These are phyloP conservation scores for Mikania micrantha DNA, from an alignment of 129 eudicot genomes.

Conservation along the genomic window DNA sequence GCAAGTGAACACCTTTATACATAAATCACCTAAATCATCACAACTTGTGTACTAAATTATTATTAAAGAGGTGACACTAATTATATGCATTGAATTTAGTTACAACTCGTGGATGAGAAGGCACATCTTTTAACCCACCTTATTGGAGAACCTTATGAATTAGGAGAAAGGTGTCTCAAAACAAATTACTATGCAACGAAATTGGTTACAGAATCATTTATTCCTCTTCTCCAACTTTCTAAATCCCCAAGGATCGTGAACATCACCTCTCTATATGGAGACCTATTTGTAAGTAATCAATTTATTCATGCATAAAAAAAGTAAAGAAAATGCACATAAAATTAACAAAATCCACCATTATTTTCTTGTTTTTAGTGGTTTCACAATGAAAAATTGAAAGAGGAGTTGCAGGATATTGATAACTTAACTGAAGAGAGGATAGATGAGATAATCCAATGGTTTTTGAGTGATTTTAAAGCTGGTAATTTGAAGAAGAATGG, in stretches of 20 bases:
- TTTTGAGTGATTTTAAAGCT: slow-evolving; percentile 1
- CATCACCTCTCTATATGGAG: not conserved
- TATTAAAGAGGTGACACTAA: too few relatives aligned
- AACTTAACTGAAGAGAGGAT: not conserved
- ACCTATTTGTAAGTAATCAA: slow-evolving; percentile 8
- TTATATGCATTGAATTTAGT: not conserved
- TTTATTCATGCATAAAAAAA: not conserved
- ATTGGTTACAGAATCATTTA: not conserved
- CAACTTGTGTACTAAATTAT: too few relatives aligned
- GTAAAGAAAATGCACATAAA: not conserved
- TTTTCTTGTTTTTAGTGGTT: slow-evolving; percentile 6
- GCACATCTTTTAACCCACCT: not conserved
- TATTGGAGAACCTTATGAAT: not conserved
- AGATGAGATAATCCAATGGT: not conserved
- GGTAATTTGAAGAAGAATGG: slow-evolving; percentile 4
- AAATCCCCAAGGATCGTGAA: slow-evolving; percentile 11
- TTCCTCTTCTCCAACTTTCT: slow-evolving; percentile 13
- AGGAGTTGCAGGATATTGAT: slow-evolving; percentile 3
- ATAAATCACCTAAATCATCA: not conserved
- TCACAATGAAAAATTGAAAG: slow-evolving; percentile 12
- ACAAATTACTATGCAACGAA: slow-evolving; percentile 8
- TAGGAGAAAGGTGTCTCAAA: slow-evolving; percentile 4
- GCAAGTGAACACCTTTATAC: too few relatives aligned
- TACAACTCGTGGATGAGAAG: slow-evolving; percentile 3
- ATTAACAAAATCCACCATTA: not conserved